Conservation (phyloP, 78 protist species). For the Isochrysis galbana region DNA sequence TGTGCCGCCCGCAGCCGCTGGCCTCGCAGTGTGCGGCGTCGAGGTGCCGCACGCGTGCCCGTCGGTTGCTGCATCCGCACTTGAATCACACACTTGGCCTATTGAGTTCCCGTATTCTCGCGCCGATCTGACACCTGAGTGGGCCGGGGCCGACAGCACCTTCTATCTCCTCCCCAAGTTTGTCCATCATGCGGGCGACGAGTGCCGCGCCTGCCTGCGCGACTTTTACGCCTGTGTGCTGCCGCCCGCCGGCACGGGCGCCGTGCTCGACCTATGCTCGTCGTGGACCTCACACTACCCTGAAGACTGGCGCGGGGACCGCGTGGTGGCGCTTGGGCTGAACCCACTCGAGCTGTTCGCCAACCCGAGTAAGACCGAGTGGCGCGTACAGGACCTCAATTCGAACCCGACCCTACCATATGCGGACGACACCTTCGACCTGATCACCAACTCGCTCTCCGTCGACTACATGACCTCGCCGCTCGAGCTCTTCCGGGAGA, state of each 20-base stretch:
- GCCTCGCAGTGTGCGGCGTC: not conserved
- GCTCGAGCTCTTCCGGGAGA: not conserved
- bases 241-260: not conserved
- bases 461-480: conserved; percentile 1
- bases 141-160: not conserved
- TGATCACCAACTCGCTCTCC: not conserved
- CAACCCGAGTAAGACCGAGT: not conserved
- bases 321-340: not conserved
- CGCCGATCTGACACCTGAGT: not conserved
- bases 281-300: conserved; percentile 37
- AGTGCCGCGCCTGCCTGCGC: not conserved
- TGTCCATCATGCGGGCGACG: conserved; percentile 5
- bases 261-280: conserved; percentile 17
- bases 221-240: not conserved
- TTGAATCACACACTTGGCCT: not conserved
- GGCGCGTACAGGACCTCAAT: conserved; percentile 19
- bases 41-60: not conserved
- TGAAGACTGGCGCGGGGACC: not conserved
- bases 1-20: too few relatives aligned
- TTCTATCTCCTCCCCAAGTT: not conserved
- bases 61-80: not conserved
- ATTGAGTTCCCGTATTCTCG: not conserved
- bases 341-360: not conserved
- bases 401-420: not conserved
- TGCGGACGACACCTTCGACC: not conserved